phyloP scores from a whole-genome alignment of 352 stramenopile species.

The Globisporangium takayamanum region DNA sequence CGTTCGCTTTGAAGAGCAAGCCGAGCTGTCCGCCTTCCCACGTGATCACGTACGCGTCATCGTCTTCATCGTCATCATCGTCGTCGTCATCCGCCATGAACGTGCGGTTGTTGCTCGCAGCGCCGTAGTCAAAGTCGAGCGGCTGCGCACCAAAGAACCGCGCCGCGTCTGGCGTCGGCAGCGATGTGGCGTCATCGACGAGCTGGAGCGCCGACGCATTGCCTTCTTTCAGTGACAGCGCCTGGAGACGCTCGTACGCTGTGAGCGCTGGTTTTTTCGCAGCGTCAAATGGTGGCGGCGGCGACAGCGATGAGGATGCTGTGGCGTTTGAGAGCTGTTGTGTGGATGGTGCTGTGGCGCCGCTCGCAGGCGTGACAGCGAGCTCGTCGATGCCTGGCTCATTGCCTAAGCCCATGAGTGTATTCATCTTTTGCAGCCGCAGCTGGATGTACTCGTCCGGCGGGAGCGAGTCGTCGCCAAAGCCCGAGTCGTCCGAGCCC shows the following conservation, averaged over 20 bases:
- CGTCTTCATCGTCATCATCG: constrained; percentile 52
- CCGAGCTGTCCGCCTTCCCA: constrained; percentile 64
- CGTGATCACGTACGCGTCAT: constrained; percentile 64
- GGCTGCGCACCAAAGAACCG: constrained; percentile 4
- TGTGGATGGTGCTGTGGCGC: not conserved
- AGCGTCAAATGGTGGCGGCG: constrained; percentile 3
- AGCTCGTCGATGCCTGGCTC: constrained; percentile 20
- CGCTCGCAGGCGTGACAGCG: not conserved
- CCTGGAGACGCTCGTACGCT: constrained; percentile 49
- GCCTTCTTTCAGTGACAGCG: constrained; percentile 32
- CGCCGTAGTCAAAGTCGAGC: constrained; percentile 4
- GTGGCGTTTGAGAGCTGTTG: not conserved
- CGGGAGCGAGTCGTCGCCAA: constrained; percentile 43
- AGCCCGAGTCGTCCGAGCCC: constrained; percentile 43
- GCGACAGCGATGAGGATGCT: not conserved
- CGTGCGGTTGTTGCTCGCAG: constrained; percentile 1
- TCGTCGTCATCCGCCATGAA: constrained; percentile 27
- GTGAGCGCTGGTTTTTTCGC: constrained; percentile 17
- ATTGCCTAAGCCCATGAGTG: constrained; percentile 28
- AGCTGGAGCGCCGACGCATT: constrained; percentile 8
- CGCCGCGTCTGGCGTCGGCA: constrained; percentile 7
- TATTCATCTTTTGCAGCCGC: constrained; percentile 48
- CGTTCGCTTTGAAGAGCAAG: constrained; percentile 63
- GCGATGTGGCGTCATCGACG: constrained; percentile 17
- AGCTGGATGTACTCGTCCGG: constrained; percentile 37